phyloP scores from a whole-genome alignment of 768 basidiomycete genomes.

The Boletus rubescentipes region DNA sequence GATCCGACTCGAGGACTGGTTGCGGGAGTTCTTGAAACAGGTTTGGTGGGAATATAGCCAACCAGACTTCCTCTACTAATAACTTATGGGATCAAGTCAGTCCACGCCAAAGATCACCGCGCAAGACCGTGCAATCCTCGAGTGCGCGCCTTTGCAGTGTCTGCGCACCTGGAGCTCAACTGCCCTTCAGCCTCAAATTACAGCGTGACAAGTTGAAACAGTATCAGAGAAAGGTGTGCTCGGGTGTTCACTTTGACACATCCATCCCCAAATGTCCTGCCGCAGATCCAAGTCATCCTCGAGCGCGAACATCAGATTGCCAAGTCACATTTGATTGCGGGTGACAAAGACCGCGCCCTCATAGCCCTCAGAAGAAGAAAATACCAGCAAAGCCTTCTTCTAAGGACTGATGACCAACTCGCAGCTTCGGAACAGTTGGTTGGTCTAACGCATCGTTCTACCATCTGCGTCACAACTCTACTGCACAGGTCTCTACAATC shows the following conservation, averaged over 20 bases:
- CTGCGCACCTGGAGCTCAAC: conserved; percentile 18
- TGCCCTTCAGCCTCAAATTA: conserved; percentile 73
- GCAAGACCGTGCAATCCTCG: conserved; percentile 93
- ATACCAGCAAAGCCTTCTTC: conserved; percentile 86
- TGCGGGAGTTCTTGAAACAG: background rate
- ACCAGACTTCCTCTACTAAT: background rate
- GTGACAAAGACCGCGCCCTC: conserved; percentile 85
- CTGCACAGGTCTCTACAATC: conserved; percentile 82
- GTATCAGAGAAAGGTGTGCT: conserved; percentile 87
- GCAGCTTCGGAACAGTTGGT: conserved; percentile 89
- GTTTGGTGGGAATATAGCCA: conserved; percentile 19
- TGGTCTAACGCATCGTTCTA: conserved; percentile 25
- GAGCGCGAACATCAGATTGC: conserved; percentile 91
- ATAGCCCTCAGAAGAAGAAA: conserved; percentile 88
- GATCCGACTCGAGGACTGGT: conserved; percentile 15
- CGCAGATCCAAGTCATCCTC: conserved; percentile 81
- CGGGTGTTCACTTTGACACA: background rate
- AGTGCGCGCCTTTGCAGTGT: conserved; percentile 55
- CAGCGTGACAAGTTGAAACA: conserved; percentile 95
- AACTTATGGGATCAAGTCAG: conserved; percentile 67
- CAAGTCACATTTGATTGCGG: conserved; percentile 72
- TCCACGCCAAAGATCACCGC: conserved; percentile 86
- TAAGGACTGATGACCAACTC: conserved; percentile 88
- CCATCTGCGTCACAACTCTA: background rate
- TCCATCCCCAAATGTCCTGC: background rate